Evolutionary conservation across 106 monocot species (phyloP).

Genomic region (Alisma plantagoaquatica): DNA sequence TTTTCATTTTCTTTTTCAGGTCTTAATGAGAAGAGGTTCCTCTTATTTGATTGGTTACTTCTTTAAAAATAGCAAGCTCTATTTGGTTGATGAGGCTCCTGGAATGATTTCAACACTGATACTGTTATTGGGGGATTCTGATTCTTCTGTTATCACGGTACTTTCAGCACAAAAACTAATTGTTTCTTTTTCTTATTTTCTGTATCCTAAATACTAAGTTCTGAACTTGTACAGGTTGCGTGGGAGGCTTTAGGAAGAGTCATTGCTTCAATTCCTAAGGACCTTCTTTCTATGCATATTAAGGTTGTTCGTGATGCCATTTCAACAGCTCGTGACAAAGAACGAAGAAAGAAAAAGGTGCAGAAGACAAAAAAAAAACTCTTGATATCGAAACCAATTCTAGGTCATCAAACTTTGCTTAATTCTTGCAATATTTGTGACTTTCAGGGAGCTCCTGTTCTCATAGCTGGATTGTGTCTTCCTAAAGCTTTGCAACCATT

Average conservation of each 20-base stretch:
- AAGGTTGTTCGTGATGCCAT: constrained; percentile 95
- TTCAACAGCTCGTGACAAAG: constrained; percentile 96
- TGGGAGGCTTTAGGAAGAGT: constrained; percentile 94
- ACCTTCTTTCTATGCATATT: constrained; percentile 65
- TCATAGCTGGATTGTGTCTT: constrained; percentile 91
- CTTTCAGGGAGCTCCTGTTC: constrained; percentile 71
- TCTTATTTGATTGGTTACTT: constrained; percentile 86
- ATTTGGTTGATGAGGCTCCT: constrained; percentile 82
- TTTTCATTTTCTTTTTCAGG: too few species aligned
- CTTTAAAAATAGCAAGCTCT: constrained; percentile 82
- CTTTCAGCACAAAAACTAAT: background rate
- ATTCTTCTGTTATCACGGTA: constrained; percentile 71
- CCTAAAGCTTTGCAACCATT: constrained; percentile 97
- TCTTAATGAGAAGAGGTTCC: constrained; percentile 78
- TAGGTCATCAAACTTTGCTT: too few species aligned
- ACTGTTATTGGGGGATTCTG: constrained; percentile 68
- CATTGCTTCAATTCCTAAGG: constrained; percentile 79
- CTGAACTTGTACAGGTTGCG: constrained; percentile 30
- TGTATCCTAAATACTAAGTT: background rate
- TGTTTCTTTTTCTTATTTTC: background rate
- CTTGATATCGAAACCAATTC: too few species aligned
- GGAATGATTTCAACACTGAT: constrained; percentile 71
- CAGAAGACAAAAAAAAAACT: too few species aligned
- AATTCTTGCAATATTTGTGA: background rate
- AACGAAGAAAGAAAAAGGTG: constrained; percentile 92